phyloP scores from a whole-genome alignment of 2,329 filamentous ascomycete species.

The Botryosphaeria agaves region DNA sequence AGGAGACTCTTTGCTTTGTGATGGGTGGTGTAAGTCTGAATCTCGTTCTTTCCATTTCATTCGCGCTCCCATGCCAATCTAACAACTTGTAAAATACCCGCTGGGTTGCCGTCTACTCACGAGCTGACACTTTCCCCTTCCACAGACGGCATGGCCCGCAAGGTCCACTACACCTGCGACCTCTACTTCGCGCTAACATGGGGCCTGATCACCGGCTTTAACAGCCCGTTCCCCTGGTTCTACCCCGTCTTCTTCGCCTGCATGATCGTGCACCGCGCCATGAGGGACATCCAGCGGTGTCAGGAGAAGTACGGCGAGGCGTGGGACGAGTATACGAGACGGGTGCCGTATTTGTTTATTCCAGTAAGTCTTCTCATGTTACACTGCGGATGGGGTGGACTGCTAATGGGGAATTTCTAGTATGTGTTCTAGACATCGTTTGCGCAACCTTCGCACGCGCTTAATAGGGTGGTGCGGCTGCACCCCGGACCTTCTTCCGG shows the following conservation, averaged over 20 bases:
- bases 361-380: conserved; percentile 31
- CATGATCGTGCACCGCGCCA: conserved; percentile 68
- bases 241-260: conserved; percentile 64
- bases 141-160: conserved; percentile 52
- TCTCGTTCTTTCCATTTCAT: conserved; percentile 1
- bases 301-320: conserved; percentile 63
- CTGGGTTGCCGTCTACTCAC: too few relatives aligned
- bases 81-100: too few relatives aligned
- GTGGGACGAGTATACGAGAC: conserved; percentile 65
- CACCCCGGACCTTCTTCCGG: too few relatives aligned
- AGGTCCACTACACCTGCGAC: conserved; percentile 70
- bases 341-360: conserved; percentile 73
- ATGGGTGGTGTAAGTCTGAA: conserved; percentile 57
- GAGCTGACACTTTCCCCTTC: too few relatives aligned
- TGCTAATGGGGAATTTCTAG: too few relatives aligned
- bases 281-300: conserved; percentile 60
- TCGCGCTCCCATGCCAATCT: too few relatives aligned
- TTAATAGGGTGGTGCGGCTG: too few relatives aligned
- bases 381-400: too few relatives aligned
- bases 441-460: too few relatives aligned
- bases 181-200: conserved; percentile 60
- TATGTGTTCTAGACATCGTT: too few relatives aligned
- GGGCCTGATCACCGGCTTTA: conserved; percentile 69
- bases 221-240: conserved; percentile 76
- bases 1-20: conserved; percentile 61